Evolutionary conservation across 1,284 basidiomycete genomes (phyloP).

Genomic region (Sanguinoderma infundibulare): DNA sequence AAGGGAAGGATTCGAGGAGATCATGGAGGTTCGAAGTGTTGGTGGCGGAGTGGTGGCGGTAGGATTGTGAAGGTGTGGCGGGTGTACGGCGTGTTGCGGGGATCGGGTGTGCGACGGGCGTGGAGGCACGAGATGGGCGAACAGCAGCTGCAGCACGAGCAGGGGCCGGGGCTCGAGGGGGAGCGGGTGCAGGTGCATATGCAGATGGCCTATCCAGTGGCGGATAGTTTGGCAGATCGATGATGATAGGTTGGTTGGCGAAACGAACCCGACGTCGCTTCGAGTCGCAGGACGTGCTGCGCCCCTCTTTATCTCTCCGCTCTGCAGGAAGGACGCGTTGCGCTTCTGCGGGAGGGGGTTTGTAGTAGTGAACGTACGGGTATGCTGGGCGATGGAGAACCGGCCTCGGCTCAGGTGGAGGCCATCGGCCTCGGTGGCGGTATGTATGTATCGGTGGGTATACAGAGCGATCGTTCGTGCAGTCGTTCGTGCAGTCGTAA

Average conservation of each 20-base stretch:
- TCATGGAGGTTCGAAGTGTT: background rate
- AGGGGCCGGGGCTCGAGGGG: background rate
- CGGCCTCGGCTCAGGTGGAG: background rate
- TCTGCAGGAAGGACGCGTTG: background rate
- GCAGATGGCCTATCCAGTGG: background rate
- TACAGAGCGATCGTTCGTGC: no score
- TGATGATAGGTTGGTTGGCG: background rate
- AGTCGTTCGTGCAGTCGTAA: background rate
- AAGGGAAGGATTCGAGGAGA: constrained; percentile 2
- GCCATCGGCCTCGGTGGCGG: background rate
- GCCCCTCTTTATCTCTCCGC: background rate
- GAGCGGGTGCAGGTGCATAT: background rate
- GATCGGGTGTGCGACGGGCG: background rate
- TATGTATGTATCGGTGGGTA: background rate
- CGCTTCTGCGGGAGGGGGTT: background rate
- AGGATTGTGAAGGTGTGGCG: background rate
- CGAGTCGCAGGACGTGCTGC: background rate
- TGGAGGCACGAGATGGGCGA: background rate
- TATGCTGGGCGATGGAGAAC: background rate
- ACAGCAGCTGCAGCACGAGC: background rate
- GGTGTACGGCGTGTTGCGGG: background rate
- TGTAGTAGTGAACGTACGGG: background rate
- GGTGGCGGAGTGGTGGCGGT: background rate
- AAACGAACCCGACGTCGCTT: constrained; percentile 1
- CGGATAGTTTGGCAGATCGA: background rate